These are phyloP conservation scores for Plenodomus biglobosus DNA, from an alignment of 2,329 filamentous ascomycete species.

Conservation along the genomic window DNA sequence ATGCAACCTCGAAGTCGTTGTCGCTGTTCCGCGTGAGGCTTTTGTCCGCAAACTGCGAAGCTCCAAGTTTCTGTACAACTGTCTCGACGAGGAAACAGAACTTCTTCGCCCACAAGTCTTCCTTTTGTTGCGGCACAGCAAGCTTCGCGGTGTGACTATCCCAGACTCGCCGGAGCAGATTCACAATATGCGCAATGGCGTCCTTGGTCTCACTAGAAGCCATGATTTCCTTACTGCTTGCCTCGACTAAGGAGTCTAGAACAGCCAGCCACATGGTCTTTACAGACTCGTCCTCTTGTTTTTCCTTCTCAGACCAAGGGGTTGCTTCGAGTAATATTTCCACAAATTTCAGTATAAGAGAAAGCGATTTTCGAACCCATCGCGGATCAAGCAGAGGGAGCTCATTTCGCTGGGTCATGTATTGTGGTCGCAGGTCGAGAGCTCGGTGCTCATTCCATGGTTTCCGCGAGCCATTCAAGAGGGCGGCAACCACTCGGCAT, in stretches of 20 bases:
- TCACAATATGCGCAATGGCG: slow-evolving; percentile 72
- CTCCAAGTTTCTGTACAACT: slow-evolving; percentile 55
- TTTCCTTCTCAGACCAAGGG: slow-evolving; percentile 46
- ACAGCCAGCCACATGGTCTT: slow-evolving; percentile 65
- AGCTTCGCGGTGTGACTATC: slow-evolving; percentile 50
- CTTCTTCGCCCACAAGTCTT: slow-evolving; percentile 51
- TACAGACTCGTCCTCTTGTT: slow-evolving; percentile 50
- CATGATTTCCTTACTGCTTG: slow-evolving; percentile 84
- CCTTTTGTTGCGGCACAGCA: slow-evolving; percentile 36
- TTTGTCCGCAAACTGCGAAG: slow-evolving; percentile 54
- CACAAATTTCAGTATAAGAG: slow-evolving; percentile 64
- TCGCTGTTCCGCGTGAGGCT: slow-evolving; percentile 56
- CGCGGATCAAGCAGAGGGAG: slow-evolving; percentile 80
- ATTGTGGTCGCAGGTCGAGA: slow-evolving; percentile 54
- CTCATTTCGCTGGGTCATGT: slow-evolving; percentile 63
- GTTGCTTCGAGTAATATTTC: slow-evolving; percentile 56
- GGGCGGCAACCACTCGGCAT: slow-evolving; percentile 69
- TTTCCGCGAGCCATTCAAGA: slow-evolving; percentile 63
- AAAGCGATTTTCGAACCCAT: slow-evolving; percentile 77
- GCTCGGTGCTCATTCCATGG: slow-evolving; percentile 77
- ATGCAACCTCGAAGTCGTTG: slow-evolving; percentile 62
- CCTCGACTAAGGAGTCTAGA: slow-evolving; percentile 64
- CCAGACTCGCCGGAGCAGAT: slow-evolving; percentile 72
- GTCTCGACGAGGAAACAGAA: slow-evolving; percentile 55
- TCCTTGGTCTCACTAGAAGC: slow-evolving; percentile 79